Percentiles rank a stretch among this genome's conserved stretches.
phyloP scores from a whole-genome alignment of 139 green algal species.

The Nannochloris sp. region DNA sequence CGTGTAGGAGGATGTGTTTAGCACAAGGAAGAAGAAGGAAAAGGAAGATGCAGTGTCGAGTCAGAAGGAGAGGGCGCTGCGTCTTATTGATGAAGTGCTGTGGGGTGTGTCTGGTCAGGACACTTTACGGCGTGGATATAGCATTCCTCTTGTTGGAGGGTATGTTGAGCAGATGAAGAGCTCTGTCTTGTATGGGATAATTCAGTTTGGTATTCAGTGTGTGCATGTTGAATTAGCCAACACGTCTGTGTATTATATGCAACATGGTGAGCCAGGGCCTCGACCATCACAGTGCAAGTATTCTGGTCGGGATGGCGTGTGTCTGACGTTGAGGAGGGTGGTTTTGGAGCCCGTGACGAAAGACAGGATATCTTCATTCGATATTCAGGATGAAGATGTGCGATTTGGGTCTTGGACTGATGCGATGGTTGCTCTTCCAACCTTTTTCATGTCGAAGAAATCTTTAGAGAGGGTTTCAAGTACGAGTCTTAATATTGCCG shows the following conservation, averaged over 20 bases:
- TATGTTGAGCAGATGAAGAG: slow-evolving; percentile 4
- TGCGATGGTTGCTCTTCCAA: no score
- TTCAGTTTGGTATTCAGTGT: slow-evolving; percentile 26
- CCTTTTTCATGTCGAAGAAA: neutral
- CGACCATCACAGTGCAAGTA: slow-evolving; percentile 18
- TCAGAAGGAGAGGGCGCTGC: no score
- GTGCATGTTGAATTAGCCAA: slow-evolving; percentile 28
- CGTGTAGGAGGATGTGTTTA: no score
- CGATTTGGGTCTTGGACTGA: no score
- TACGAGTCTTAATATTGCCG: neutral
- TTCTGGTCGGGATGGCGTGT: slow-evolving; percentile 25
- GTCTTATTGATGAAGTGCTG: slow-evolving; percentile 34
- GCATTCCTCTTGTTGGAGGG: neutral
- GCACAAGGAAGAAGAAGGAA: no score
- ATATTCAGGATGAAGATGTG: no score
- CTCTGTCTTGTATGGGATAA: slow-evolving; percentile 2
- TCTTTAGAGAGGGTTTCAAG: neutral
- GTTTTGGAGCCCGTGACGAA: slow-evolving; percentile 16
- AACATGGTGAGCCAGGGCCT: slow-evolving; percentile 39
- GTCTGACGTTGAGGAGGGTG: slow-evolving; percentile 25
- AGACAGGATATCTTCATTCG: neutral
- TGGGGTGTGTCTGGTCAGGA: slow-evolving; percentile 18
- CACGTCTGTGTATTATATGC: slow-evolving; percentile 23
- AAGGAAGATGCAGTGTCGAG: no score
- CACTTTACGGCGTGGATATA: neutral